Conservation (phyloP, 768 basidiomycete species). For the Chalciporus pseudorubinellus region DNA sequence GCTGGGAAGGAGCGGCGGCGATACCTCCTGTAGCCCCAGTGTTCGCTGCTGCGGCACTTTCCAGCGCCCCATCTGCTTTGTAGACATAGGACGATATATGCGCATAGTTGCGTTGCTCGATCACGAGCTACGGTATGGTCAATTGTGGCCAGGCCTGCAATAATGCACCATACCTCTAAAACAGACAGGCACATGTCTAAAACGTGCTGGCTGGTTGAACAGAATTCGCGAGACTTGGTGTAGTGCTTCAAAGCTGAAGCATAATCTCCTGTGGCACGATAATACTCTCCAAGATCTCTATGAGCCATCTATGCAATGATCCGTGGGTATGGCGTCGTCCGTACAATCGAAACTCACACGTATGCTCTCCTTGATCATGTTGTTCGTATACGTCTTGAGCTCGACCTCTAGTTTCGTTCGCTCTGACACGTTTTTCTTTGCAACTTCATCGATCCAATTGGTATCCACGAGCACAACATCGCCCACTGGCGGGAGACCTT, state of each 20-base stretch:
- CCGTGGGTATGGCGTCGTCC: background rate
- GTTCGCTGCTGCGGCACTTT: slow-evolving; percentile 46
- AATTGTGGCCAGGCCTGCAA: background rate
- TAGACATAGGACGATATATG: slow-evolving; percentile 90
- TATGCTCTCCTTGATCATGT: slow-evolving; percentile 99
- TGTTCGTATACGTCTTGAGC: slow-evolving; percentile 90
- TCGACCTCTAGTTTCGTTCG: slow-evolving; percentile 87
- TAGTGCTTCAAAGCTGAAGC: slow-evolving; percentile 72
- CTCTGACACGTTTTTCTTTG: slow-evolving; percentile 68
- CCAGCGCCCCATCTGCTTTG: slow-evolving; percentile 92
- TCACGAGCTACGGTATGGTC: slow-evolving; percentile 54
- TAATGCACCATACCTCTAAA: slow-evolving; percentile 54
- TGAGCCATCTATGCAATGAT: slow-evolving; percentile 69
- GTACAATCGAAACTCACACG: slow-evolving; percentile 50
- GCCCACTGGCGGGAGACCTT: slow-evolving; percentile 42
- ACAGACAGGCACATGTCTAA: slow-evolving; percentile 88
- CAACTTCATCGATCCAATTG: slow-evolving; percentile 71
- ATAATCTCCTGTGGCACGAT: slow-evolving; percentile 71
- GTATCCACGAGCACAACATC: slow-evolving; percentile 57
- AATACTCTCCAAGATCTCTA: slow-evolving; percentile 81
- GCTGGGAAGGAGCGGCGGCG: slow-evolving; percentile 10
- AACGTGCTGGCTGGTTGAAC: slow-evolving; percentile 87
- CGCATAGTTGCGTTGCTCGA: slow-evolving; percentile 83
- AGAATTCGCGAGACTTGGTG: slow-evolving; percentile 91
- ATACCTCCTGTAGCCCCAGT: slow-evolving; percentile 28